These are phyloP conservation scores for Arachis hypogaea DNA, from an alignment of 306 rosid species.

Conservation along the genomic window DNA sequence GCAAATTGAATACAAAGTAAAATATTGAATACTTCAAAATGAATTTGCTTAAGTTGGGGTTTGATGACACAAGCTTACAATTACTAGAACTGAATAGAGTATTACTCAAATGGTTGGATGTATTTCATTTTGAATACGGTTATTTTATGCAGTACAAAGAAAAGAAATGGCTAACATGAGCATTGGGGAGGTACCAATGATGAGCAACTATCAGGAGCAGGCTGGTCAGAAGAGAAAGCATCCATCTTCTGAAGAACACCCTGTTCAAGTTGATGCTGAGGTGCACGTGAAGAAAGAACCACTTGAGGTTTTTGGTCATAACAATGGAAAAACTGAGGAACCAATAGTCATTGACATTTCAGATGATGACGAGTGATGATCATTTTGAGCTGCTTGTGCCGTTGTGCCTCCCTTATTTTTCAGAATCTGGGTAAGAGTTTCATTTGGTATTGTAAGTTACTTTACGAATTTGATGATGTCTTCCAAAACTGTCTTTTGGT, in stretches of 20 bases:
- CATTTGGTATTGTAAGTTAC: slow-evolving; percentile 25
- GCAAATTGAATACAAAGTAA: background rate
- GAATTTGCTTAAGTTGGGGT: background rate
- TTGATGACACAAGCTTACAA: background rate
- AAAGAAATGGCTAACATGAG: slow-evolving; percentile 55
- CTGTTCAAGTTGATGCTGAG: slow-evolving; percentile 60
- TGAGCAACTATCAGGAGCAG: slow-evolving; percentile 49
- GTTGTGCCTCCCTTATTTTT: slow-evolving; percentile 28
- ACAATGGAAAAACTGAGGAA: slow-evolving; percentile 49
- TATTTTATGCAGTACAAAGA: slow-evolving; percentile 60
- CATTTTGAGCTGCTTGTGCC: slow-evolving; percentile 1
- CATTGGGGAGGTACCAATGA: slow-evolving; percentile 51
- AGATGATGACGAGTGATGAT: slow-evolving; percentile 45
- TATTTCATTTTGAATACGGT: slow-evolving; percentile 35
- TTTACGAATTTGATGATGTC: slow-evolving; percentile 10
- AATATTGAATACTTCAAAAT: background rate
- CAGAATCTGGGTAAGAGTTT: slow-evolving; percentile 38
- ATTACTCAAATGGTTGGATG: background rate
- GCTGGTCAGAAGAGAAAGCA: slow-evolving; percentile 74
- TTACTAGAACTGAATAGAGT: background rate
- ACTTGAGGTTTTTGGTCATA: slow-evolving; percentile 63
- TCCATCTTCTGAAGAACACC: slow-evolving; percentile 64
- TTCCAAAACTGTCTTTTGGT: background rate
- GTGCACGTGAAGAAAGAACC: slow-evolving; percentile 58
- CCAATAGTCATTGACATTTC: slow-evolving; percentile 55